Percentiles rank a stretch among this genome's conserved stretches.
These are phyloP conservation scores for Acanthamoeba culbertsoni DNA, from an alignment of 208 protist species.

Conservation along the genomic window DNA sequence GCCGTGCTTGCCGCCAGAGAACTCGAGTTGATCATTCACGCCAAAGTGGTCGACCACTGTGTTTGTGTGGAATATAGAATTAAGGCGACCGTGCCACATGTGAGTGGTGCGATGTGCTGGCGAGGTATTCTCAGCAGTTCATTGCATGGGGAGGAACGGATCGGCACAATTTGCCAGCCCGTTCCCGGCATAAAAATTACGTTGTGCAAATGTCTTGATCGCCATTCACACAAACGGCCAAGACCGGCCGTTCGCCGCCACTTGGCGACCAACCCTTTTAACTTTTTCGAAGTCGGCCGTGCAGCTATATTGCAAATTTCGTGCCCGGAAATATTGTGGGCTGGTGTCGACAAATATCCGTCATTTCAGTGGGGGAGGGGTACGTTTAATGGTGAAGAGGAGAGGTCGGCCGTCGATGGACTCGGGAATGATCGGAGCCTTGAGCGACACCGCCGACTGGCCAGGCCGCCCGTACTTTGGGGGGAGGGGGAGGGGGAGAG, in stretches of 20 bases:
- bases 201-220: slow-evolving; percentile 48
- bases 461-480: not conserved
- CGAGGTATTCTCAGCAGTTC: no score
- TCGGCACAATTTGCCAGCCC: not conserved
- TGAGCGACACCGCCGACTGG: not conserved
- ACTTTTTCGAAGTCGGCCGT: not conserved
- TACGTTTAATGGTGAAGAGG: slow-evolving; percentile 3
- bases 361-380: not conserved
- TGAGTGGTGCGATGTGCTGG: no score
- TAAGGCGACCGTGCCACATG: not conserved
- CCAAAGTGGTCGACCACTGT: not conserved
- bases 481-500: not conserved
- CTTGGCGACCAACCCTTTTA: slow-evolving; percentile 18
- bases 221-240: not conserved
- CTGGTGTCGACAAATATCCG: not conserved
- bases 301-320: not conserved
- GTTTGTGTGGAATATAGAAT: not conserved
- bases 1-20: not conserved
- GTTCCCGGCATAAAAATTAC: not conserved
- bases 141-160: not conserved
- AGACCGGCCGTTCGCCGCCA: not conserved
- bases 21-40: not conserved
- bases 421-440: not conserved
- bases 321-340: not conserved
- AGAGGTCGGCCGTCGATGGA: slow-evolving; percentile 16